Evolutionary conservation across 2,329 filamentous ascomycete genomes (phyloP).

Genomic region (Hypoxylon sp.): DNA sequence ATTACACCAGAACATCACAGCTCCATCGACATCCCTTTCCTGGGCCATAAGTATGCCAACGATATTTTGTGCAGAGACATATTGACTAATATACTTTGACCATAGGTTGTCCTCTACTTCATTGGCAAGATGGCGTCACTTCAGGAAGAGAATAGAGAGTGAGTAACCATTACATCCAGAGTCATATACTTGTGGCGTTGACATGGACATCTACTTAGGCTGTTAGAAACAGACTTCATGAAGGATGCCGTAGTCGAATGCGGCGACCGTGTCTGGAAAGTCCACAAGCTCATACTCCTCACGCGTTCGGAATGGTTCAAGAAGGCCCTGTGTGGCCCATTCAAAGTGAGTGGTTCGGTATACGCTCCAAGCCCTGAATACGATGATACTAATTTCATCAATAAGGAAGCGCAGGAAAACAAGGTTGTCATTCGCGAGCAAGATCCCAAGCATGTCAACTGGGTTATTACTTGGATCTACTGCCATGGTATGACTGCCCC

Average conservation of each 20-base stretch:
- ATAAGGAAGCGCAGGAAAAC: neutral
- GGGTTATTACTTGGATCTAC: constrained; percentile 15
- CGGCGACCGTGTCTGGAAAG: neutral
- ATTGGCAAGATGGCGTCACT: neutral
- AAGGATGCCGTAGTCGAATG: constrained; percentile 7
- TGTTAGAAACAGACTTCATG: neutral
- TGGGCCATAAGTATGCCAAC: neutral
- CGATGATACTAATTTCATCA: neutral
- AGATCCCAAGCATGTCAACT: constrained; percentile 1
- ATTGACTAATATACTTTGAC: neutral
- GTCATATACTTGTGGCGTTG: neutral
- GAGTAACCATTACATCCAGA: neutral
- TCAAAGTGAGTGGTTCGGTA: neutral
- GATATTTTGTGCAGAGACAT: neutral
- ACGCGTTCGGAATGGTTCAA: constrained; percentile 22
- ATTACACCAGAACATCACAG: neutral
- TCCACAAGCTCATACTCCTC: constrained; percentile 12
- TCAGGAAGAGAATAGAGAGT: neutral
- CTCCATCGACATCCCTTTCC: neutral
- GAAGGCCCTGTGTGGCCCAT: neutral
- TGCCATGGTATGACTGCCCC: neutral
- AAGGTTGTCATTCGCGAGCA: constrained; percentile 3
- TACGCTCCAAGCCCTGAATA: neutral
- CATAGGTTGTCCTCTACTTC: neutral
- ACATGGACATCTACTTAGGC: neutral